A percentile compares a stretch with the other conserved stretches of the same genome.
Conservation (phyloP, 179 eudicot genomes). For the Drosera spatulata region DNA sequence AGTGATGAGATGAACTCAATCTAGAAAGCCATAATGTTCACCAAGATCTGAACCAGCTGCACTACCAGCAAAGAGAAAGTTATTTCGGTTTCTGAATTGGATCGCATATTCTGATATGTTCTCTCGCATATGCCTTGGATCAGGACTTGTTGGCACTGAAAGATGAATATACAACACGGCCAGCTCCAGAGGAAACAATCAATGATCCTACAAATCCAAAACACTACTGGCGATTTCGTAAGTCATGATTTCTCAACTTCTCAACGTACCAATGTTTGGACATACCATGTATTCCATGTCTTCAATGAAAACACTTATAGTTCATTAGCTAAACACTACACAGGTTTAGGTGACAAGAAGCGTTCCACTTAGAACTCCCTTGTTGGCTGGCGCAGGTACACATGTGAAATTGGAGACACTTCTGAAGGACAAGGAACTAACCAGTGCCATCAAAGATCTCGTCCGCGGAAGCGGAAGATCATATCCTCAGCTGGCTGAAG, state of each 20-base stretch:
- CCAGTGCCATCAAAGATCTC: constrained; percentile 54
- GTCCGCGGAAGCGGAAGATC: constrained; percentile 71
- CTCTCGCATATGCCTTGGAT: constrained; percentile 2
- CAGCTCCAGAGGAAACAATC: constrained; percentile 92
- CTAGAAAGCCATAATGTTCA: too few relatives aligned
- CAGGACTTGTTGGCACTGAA: constrained; percentile 87
- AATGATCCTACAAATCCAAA: constrained; percentile 97
- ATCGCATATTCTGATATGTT: too few relatives aligned
- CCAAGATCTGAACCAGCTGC: too few relatives aligned
- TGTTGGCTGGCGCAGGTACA: constrained; percentile 31
- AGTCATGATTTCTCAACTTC: constrained; percentile 9
- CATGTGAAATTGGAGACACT: constrained; percentile 78
- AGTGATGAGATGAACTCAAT: too few relatives aligned
- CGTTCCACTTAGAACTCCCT: too few relatives aligned
- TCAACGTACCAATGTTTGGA: neutral
- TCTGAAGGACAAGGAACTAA: constrained; percentile 58
- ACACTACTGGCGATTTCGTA: constrained; percentile 97
- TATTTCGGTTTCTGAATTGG: too few relatives aligned
- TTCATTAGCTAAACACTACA: neutral
- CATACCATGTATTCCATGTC: neutral
- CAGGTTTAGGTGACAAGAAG: too few relatives aligned
- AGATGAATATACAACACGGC: constrained; percentile 76
- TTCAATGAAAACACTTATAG: neutral
- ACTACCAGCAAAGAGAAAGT: too few relatives aligned
- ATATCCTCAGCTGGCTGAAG: constrained; percentile 35